These are phyloP conservation scores for Lagerstroemia speciosa DNA, from an alignment of 345 rosid genomes.

Conservation along the genomic window DNA sequence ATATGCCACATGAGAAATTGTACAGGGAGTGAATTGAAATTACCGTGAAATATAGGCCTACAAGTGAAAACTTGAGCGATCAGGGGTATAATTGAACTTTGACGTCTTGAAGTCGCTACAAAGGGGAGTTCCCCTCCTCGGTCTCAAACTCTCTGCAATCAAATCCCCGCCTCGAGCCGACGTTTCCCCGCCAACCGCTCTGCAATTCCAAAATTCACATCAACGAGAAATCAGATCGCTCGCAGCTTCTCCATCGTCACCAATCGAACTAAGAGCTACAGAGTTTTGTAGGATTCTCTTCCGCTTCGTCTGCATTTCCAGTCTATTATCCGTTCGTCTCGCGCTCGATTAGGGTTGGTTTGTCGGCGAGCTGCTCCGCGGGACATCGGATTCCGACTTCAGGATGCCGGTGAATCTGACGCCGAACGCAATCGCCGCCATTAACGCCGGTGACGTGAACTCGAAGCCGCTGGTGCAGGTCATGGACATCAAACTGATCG, in stretches of 20 bases:
- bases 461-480: conserved; percentile 76
- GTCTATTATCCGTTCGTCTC: not conserved
- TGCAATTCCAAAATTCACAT: not conserved
- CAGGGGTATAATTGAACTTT: no score
- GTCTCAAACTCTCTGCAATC: not conserved
- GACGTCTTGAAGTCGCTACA: no score
- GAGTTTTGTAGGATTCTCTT: not conserved
- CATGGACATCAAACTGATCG: conserved; percentile 53
- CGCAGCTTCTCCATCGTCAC: not conserved
- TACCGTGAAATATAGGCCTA: not conserved
- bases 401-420: conserved; percentile 69
- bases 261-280: not conserved
- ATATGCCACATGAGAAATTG: no score
- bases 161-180: not conserved
- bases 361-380: conserved; percentile 4
- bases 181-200: not conserved
- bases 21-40: not conserved
- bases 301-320: not conserved
- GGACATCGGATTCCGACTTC: not conserved
- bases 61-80: not conserved
- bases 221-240: not conserved
- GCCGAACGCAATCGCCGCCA: conserved; percentile 53
- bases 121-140: no score
- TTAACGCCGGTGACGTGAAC: conserved; percentile 66
- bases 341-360: not conserved